These are phyloP conservation scores for Sporothrix mexicana DNA, from an alignment of 2,329 filamentous ascomycete genomes.

Conservation along the genomic window DNA sequence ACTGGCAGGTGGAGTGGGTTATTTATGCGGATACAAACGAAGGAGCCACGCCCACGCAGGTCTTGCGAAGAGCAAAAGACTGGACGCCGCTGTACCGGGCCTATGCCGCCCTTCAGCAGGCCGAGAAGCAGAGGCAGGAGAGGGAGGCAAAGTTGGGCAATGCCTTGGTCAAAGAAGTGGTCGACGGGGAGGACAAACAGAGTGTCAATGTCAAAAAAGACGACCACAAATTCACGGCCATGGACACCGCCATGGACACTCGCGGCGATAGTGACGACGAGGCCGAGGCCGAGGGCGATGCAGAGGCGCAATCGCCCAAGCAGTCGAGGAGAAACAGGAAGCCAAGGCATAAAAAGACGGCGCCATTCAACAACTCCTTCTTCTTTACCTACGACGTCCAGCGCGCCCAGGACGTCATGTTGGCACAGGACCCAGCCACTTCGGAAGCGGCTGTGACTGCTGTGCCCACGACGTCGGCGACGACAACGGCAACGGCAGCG, in stretches of 20 bases:
- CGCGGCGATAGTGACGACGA: slow-evolving; percentile 24
- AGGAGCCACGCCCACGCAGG: slow-evolving; percentile 41
- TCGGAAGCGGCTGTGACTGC: too few species aligned
- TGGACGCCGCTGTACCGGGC: slow-evolving; percentile 42
- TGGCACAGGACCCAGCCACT: too few species aligned
- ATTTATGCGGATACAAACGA: slow-evolving; percentile 40
- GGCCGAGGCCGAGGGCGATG: not conserved
- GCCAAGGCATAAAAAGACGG: not conserved
- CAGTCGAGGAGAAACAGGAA: not conserved
- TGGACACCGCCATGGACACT: slow-evolving; percentile 23
- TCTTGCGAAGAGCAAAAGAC: slow-evolving; percentile 50
- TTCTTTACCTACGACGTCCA: slow-evolving; percentile 39
- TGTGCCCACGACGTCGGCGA: too few species aligned
- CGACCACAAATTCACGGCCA: not conserved
- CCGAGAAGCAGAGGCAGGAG: slow-evolving; percentile 37
- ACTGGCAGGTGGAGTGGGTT: slow-evolving; percentile 72
- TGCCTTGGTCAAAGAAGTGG: slow-evolving; percentile 16
- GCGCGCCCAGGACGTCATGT: slow-evolving; percentile 26
- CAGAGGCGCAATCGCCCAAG: not conserved
- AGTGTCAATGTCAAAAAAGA: not conserved
- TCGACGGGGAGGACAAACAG: slow-evolving; percentile 22
- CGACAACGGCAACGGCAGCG: slow-evolving; percentile 32
- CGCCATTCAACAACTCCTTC: slow-evolving; percentile 22
- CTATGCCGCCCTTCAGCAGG: slow-evolving; percentile 41
- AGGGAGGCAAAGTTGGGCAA: slow-evolving; percentile 28